Evolutionary conservation across 2,329 filamentous ascomycete genomes (phyloP).

Genomic region (Arthrobotrys musiformis): DNA sequence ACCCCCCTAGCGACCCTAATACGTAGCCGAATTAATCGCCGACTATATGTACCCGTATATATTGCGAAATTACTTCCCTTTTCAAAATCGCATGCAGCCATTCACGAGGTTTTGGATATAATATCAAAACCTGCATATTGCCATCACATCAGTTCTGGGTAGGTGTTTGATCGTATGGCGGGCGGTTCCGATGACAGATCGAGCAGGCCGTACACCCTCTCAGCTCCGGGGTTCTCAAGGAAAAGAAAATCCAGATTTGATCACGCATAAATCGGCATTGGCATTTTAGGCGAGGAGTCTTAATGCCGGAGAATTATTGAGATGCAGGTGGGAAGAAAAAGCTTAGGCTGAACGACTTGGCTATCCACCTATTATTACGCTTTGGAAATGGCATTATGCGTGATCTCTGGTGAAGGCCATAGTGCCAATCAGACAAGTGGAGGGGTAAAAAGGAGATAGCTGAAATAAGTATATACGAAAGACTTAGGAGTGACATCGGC

Average conservation of each 20-base stretch:
- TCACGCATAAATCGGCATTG: constrained; percentile 16
- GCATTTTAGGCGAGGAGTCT: constrained; percentile 21
- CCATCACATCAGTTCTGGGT: background rate
- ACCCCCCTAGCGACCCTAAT: background rate
- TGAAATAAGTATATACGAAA: background rate
- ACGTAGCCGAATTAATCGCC: background rate
- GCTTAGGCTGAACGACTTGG: background rate
- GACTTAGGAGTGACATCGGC: background rate
- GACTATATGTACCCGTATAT: background rate
- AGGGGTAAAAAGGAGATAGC: background rate
- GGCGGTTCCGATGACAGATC: constrained; percentile 9
- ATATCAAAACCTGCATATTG: background rate
- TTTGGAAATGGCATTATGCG: background rate
- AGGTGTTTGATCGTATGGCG: background rate
- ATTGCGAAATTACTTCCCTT: background rate
- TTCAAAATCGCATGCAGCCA: background rate
- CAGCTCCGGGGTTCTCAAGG: no score
- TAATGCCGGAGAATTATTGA: constrained; percentile 8
- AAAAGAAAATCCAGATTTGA: background rate
- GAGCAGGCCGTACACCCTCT: background rate
- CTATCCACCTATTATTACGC: background rate
- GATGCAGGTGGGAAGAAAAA: constrained; percentile 5
- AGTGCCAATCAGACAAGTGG: no score
- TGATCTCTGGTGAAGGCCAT: no score
- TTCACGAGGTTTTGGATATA: background rate